Evolutionary conservation across 208 protist genomes (phyloP), one percentile per base, ranked within the genome.

Genomic region (Leishmania major): DNA sequence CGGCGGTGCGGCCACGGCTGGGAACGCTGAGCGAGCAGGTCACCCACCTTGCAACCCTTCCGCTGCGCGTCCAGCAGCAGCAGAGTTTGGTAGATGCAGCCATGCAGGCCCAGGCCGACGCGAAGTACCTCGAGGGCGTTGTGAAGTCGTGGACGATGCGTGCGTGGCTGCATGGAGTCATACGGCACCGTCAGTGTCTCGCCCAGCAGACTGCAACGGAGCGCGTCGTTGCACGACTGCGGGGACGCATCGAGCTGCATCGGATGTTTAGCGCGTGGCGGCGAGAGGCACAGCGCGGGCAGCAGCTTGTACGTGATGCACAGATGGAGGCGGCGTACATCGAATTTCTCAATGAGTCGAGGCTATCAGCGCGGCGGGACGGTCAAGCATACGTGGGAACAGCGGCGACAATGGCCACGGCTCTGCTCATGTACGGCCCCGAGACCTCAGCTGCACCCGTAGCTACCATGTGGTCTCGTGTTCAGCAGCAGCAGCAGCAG

Each of bases 11-110:
- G 43, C 95, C 93, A 35, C 71, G 62, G 45, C 69, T 92, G 57
- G 91, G 90, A 62, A 84, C 84, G 53, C 79, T 98, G 55, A 90
- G 89, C 60, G 92, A 95, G 80, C 92, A 97, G 83, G 87, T 97
- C 37, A 81, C 82, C n/a, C 91, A 93, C 75, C 86, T 98, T 51
- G 53, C 88, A 13, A 70, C 85, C 64, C 70, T 96, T 1, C 89
- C 89, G 25, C 88, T 97, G 35, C 91, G 90, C 77, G 31, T 84
- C 1, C 64, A 88, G 51, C 78, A 67, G 35, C 84, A 90, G 37
- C 81, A 60, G 51, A 60, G 53, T 53, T 87, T 91, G 51, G 60
- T 53, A n/a, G 75, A 22, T 10, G 83, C 85, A 47, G 81, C 81
- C 1, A 45, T 28, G 43, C 91, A 95, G 77, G 78, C 85, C 64